phyloP scores from a whole-genome alignment of 768 basidiomycete species.

The Lactarius akahatsu region DNA sequence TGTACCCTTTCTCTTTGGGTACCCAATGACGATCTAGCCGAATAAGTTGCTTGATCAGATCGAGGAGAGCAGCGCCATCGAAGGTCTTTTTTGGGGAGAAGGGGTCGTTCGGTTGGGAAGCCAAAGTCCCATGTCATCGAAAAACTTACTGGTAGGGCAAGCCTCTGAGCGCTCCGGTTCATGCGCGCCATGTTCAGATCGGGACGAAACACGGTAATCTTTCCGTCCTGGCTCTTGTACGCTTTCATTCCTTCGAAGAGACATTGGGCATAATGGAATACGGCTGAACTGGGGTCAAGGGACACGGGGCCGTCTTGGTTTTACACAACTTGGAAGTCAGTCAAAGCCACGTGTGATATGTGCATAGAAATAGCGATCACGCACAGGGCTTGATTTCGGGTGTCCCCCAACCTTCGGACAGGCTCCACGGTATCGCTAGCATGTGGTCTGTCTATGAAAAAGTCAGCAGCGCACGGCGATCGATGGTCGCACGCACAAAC shows the following conservation, averaged over 20 bases:
- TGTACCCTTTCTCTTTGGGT: conserved; percentile 47
- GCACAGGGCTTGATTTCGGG: conserved; percentile 47
- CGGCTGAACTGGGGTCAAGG: conserved; percentile 51
- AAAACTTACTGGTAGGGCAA: conserved; percentile 36
- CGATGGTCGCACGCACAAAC: conserved; percentile 16
- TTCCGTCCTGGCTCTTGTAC: conserved; percentile 45
- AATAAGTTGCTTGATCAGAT: conserved; percentile 49
- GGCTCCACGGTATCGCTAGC: conserved; percentile 43
- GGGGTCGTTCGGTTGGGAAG: neutral
- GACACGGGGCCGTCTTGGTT: conserved; percentile 44
- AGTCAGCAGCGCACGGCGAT: neutral
- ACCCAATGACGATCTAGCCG: conserved; percentile 50
- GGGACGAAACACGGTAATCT: conserved; percentile 49
- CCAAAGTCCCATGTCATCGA: neutral
- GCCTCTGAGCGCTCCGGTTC: conserved; percentile 45
- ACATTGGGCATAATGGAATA: conserved; percentile 53
- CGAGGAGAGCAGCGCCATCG: conserved; percentile 42
- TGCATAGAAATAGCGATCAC: conserved; percentile 23
- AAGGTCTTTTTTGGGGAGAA: conserved; percentile 36
- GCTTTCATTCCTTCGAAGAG: conserved; percentile 55
- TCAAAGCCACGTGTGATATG: conserved; percentile 6
- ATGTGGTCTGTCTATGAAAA: conserved; percentile 39
- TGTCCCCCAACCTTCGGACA: conserved; percentile 43
- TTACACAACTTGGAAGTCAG: neutral
- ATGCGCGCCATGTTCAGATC: conserved; percentile 56